phyloP scores from a whole-genome alignment of 1,139 yeast species.

The Saccharomyces hybrid region DNA sequence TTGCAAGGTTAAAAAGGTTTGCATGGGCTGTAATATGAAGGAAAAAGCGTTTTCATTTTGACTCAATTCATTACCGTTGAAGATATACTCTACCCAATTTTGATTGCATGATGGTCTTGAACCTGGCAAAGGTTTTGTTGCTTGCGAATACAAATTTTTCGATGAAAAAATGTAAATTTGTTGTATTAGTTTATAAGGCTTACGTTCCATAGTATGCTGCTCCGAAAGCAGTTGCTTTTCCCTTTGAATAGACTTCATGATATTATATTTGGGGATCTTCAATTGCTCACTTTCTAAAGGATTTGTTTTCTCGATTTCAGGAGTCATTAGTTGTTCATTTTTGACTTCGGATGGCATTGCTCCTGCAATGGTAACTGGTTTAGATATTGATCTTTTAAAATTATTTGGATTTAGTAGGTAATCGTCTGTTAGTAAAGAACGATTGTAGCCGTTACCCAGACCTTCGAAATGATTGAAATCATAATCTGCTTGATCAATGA shows the following conservation, averaged over 20 bases:
- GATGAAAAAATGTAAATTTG: slow-evolving; percentile 25
- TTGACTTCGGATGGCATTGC: slow-evolving; percentile 1
- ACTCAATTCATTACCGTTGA: slow-evolving; percentile 20
- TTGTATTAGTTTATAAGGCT: slow-evolving; percentile 20
- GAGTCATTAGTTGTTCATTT: slow-evolving; percentile 3
- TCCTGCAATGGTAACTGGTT: background rate
- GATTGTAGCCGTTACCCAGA: slow-evolving; percentile 30
- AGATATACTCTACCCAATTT: slow-evolving; percentile 28
- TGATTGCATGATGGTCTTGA: slow-evolving; percentile 26
- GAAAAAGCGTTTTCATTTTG: slow-evolving; percentile 27
- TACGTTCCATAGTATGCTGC: slow-evolving; percentile 16
- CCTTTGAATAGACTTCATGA: slow-evolving; percentile 21
- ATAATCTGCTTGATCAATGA: background rate
- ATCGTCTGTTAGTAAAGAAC: slow-evolving; percentile 26
- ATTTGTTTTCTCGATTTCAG: slow-evolving; percentile 2
- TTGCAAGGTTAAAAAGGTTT: slow-evolving; percentile 21
- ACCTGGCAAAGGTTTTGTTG: slow-evolving; percentile 26
- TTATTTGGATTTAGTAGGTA: slow-evolving; percentile 24
- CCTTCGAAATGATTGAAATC: slow-evolving; percentile 25
- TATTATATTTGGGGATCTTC: slow-evolving; percentile 23
- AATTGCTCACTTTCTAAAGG: slow-evolving; percentile 16
- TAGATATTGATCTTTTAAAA: background rate
- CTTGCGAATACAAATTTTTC: slow-evolving; percentile 22
- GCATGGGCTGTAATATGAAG: slow-evolving; percentile 27
- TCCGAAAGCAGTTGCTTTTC: slow-evolving; percentile 14